These are phyloP conservation scores for Mortierella sp. DNA, from an alignment of 371 early-diverging fungal genomes.

Conservation along the genomic window DNA sequence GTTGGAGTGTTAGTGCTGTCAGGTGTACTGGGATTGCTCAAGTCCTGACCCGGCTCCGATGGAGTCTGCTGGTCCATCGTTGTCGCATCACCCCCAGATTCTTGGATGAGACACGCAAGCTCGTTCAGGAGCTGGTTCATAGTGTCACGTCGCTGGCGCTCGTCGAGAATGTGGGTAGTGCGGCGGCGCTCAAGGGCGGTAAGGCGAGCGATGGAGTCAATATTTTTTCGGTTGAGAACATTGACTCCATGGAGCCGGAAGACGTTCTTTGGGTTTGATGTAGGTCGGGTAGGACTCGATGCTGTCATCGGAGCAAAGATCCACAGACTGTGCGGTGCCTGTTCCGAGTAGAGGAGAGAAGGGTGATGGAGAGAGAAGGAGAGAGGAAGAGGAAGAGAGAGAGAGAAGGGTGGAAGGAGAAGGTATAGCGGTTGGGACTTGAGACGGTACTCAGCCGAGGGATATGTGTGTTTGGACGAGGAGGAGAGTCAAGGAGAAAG, in stretches of 20 bases:
- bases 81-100: conserved; percentile 23
- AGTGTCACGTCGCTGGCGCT: conserved; percentile 50
- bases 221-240: conserved; percentile 47
- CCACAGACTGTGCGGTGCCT: not conserved
- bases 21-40: not conserved
- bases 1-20: conserved; percentile 2
- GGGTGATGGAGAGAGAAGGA: not conserved
- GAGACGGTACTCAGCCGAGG: too few relatives aligned
- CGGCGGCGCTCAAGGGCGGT: conserved; percentile 46
- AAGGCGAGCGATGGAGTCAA: conserved; percentile 50
- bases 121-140: conserved; percentile 52
- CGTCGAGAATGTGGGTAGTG: conserved; percentile 49
- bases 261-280: conserved; percentile 32
- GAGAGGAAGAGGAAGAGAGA: not conserved
- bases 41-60: not conserved
- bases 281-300: conserved; percentile 6
- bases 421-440: not conserved
- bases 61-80: not conserved
- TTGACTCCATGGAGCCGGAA: conserved; percentile 51
- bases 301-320: conserved; percentile 11
- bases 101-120: conserved; percentile 39
- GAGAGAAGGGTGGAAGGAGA: not conserved
- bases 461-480: too few relatives aligned
- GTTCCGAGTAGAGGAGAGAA: not conserved
- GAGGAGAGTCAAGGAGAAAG: not conserved